These are phyloP conservation scores for Cryptococcus floricola DNA, from an alignment of 1,284 basidiomycete species.

Conservation along the genomic window DNA sequence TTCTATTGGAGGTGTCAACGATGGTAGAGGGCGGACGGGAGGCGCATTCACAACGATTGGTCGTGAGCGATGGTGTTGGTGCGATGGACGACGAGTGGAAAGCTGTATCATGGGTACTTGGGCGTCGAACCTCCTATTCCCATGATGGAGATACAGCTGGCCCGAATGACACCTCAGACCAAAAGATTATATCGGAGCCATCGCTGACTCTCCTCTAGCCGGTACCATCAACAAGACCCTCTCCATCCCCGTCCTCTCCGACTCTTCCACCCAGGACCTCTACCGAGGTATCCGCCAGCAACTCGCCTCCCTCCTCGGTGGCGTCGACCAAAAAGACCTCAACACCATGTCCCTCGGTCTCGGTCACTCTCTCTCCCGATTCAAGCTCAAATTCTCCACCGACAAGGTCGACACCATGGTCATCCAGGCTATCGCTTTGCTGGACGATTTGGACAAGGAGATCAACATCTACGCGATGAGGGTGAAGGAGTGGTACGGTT, in stretches of 20 bases:
- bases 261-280: conserved; percentile 68
- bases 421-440: conserved; percentile 95
- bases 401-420: conserved; percentile 99
- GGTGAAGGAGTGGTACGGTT: conserved; percentile 99
- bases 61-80: not conserved
- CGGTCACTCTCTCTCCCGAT: conserved; percentile 91
- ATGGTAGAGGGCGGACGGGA: not conserved
- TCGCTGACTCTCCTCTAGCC: conserved; percentile 50
- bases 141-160: not conserved
- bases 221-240: conserved; percentile 90
- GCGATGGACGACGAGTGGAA: no score
- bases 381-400: conserved; percentile 98
- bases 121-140: not conserved
- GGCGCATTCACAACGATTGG: no score
- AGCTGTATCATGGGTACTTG: no score
- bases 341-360: conserved; percentile 97
- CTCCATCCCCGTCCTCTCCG: conserved; percentile 77
- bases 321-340: conserved; percentile 89
- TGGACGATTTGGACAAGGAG: conserved; percentile 98
- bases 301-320: conserved; percentile 78
- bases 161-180: not conserved
- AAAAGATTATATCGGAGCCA: no score
- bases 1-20: not conserved
- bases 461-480: conserved; percentile 99
- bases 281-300: conserved; percentile 95